Conservation (phyloP, 345 rosid species). For the Streptanthus diversifolius region DNA sequence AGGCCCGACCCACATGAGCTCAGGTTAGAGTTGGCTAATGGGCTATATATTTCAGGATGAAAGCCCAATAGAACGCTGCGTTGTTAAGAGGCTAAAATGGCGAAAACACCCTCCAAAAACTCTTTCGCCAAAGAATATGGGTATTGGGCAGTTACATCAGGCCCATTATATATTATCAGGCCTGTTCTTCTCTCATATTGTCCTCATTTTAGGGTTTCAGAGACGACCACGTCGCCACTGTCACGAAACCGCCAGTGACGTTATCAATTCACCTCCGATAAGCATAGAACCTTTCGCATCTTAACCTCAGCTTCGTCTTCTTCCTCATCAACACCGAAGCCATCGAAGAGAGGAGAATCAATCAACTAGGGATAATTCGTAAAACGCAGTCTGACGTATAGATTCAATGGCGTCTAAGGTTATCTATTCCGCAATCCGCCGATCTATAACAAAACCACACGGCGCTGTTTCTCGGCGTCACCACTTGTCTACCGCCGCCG, state of each 20-base stretch:
- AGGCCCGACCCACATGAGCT: not conserved
- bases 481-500: slow-evolving; percentile 39
- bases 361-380: not conserved
- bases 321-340: not conserved
- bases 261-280: not conserved
- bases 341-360: not conserved
- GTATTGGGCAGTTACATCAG: not conserved
- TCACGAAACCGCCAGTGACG: slow-evolving; percentile 22
- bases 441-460: slow-evolving; percentile 22
- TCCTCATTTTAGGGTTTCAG: slow-evolving; percentile 12
- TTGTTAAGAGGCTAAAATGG: not conserved
- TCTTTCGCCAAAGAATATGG: not conserved
- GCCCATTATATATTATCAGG: slow-evolving; percentile 14
- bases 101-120: not conserved
- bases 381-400: not conserved
- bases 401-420: slow-evolving; percentile 63
- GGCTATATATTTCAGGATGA: not conserved
- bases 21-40: not conserved
- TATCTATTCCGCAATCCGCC: slow-evolving; percentile 47
- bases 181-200: not conserved
- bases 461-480: slow-evolving; percentile 21
- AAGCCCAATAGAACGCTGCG: slow-evolving; percentile 14
- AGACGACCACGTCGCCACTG: slow-evolving; percentile 26
- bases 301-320: slow-evolving; percentile 1
- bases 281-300: not conserved